Conservation (phyloP, 768 basidiomycete genomes). For the Asterophora lycoperdoides region DNA sequence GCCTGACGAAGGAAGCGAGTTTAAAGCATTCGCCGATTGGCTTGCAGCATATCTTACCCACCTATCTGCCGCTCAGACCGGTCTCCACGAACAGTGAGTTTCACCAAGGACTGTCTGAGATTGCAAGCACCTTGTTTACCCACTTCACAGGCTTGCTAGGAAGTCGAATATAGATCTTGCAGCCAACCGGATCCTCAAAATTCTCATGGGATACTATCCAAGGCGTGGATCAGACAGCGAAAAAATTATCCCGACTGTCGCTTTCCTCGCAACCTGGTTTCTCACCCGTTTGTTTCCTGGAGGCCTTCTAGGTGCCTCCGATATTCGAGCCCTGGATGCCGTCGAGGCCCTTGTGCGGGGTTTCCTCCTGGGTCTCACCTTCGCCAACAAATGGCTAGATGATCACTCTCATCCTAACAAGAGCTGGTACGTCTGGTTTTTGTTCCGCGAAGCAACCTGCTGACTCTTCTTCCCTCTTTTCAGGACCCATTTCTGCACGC, state of each 20-base stretch:
- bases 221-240: neutral
- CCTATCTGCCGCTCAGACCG: conserved; percentile 1
- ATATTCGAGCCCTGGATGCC: conserved; percentile 31
- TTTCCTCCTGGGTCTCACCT: conserved; percentile 49
- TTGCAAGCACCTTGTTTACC: neutral
- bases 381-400: conserved; percentile 63
- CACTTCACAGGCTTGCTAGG: neutral
- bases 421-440: conserved; percentile 41
- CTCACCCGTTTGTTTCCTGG: conserved; percentile 50
- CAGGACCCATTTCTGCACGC: conserved; percentile 13
- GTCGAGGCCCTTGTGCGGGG: conserved; percentile 45
- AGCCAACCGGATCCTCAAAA: conserved; percentile 5
- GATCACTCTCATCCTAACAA: conserved; percentile 50
- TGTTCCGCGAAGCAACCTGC: neutral
- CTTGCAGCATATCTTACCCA: conserved; percentile 7
- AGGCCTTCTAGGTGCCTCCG: conserved; percentile 32
- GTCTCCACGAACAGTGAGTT: neutral
- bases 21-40: conserved; percentile 11
- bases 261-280: conserved; percentile 57
- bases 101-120: too few relatives aligned
- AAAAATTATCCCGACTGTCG: conserved; percentile 22
- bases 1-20: neutral
- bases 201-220: conserved; percentile 5
- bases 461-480: neutral
- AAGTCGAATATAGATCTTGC: neutral